Base-by-base conservation (phyloP, 1,139 yeast species). In the Arxiozyma telluris region DNA sequence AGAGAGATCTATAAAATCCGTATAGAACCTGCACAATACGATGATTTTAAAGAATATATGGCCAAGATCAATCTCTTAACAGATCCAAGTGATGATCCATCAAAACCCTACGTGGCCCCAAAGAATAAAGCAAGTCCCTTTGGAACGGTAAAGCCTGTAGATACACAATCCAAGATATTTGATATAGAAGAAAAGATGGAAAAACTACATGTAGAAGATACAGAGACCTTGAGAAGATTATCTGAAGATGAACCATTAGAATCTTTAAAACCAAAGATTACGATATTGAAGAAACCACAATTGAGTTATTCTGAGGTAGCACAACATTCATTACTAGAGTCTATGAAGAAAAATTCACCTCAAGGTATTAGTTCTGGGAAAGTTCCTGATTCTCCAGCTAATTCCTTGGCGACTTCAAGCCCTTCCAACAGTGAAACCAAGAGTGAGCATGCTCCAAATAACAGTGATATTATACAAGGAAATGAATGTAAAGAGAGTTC, bases 91-190 rank as follows among this genome's bases (percentile, higher is more conserved):
- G 65, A 63, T 45, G 64, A 66, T 44, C 60, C 69, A 9, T 53
- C 59, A 12, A 61, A 51, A 51, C 62, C 69, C 9, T 65, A 58
- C 49, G 30, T 50, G 11, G 57, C 58, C 52, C 64, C 63, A 30
- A 76, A 54, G 73, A 77, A 71, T 62, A 77, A 73, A 55, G 59
- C 72, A 1, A 78, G 76, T 58, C 82, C 82, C 1, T 79, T 79
- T 64, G 82, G 83, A 3, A 65, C 71, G 34, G 83, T 82, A 0
- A 79, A 75, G 60, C 83, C 83, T 0, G 81, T 79, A 4, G 83
- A 79, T 59, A 74, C 77, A 0, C 66, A 76, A 27, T 68, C 79
- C 2, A 76, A 73, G 57, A 76, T 76, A 54, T 58, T 73, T 47
- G 80, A 78, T 54, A 65, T 79, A 20, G 82, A 79, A 52, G 72